Conservation (phyloP, 2,329 filamentous ascomycete genomes). For the Kalaharituber pfeilii region DNA sequence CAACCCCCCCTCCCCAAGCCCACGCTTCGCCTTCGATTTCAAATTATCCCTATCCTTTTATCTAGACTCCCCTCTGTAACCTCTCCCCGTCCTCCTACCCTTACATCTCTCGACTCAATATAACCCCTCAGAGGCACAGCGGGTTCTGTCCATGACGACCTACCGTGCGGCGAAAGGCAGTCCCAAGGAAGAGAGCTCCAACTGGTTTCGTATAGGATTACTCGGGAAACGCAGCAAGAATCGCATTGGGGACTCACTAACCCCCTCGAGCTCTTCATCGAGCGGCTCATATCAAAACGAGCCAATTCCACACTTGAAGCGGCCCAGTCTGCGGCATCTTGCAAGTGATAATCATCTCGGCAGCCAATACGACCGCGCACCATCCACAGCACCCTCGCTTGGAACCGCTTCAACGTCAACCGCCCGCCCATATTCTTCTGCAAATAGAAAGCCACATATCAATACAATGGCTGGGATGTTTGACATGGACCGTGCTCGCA, state of each 20-base stretch:
- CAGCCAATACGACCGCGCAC: constrained; percentile 12
- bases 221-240: not conserved
- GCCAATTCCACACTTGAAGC: no score
- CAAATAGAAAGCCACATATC: constrained; percentile 9
- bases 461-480: constrained; percentile 45
- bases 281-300: not conserved
- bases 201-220: not conserved
- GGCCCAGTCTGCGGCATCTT: constrained; percentile 10
- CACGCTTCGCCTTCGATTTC: not conserved
- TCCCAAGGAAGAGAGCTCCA: not conserved
- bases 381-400: constrained; percentile 14
- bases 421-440: constrained; percentile 10
- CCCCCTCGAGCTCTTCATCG: not conserved
- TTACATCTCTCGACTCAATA: not conserved
- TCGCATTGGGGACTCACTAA: not conserved
- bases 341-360: constrained; percentile 16
- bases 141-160: constrained; percentile 1
- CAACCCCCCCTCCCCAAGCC: not conserved
- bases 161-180: constrained; percentile 1
- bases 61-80: not conserved
- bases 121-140: not conserved
- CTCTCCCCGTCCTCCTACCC: not conserved
- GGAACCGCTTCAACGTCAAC: constrained; percentile 9
- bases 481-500: constrained; percentile 59
- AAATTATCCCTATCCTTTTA: not conserved